Evolutionary conservation across 148 eudicot genomes (phyloP), one percentile per base, ranked within the genome.

Genomic region (Camellia granthamiana): DNA sequence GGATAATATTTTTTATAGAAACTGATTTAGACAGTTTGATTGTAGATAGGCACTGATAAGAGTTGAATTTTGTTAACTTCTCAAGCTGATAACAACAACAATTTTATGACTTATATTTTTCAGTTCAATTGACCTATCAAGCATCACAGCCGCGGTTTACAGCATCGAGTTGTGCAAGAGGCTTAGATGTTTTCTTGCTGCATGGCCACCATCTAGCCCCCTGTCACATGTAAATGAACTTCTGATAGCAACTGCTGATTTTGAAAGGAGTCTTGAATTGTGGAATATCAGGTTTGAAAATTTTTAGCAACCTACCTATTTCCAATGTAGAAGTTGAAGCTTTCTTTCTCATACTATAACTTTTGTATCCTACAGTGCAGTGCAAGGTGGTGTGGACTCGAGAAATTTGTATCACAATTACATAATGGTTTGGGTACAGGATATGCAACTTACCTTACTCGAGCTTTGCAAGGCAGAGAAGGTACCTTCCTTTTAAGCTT

Each of bases 371-470:
- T 76, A 46, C 89, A 92, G 98, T 72, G 82, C 84, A 19, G 85
- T 88, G 69, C 89, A 86, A 87, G 96, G 94, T 60, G 94, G 98
- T 68, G 88, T 94, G n/a, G 87, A 91, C 81, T 86, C 94, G 2
- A 88, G 88, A 80, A 82, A 86, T 75, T 84, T 94, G 84, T 94
- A 76, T 84, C 90, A 92, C 56, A 79, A 84, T 75, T 94, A 94
- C 79, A 92, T 94, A 76, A 90, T 90, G 93, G 90, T 92, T 23
- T 94, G 98, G 98, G 86, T 94, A 76, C 88, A 94, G 79, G 98
- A 92, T 75, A 86, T 94, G 92, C 91, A 94, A 79, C 89, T 94
- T 63, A 85, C 74, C 73, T 68, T 94, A 69, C 91, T 94, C 69
- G 94, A 94, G 13, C 86, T 87, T 75, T 92, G 94, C 88, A 94